These are phyloP conservation scores for Avicennia marina DNA, from an alignment of 257 asterid species.

Conservation along the genomic window DNA sequence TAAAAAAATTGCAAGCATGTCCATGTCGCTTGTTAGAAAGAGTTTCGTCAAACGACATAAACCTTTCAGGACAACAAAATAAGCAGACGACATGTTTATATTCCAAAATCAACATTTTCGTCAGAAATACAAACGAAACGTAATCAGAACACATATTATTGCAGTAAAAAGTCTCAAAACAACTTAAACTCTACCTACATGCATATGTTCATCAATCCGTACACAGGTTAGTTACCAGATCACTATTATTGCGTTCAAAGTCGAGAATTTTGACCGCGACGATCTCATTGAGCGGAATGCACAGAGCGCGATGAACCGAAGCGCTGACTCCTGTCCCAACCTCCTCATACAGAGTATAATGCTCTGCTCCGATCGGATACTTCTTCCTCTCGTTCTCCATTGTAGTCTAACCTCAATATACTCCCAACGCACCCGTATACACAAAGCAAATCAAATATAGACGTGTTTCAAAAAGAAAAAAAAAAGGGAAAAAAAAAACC, in stretches of 20 bases:
- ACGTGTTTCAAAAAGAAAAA: too few relatives aligned
- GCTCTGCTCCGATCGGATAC: conserved; percentile 92
- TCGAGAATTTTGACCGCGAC: conserved; percentile 91
- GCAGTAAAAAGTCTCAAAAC: neutral
- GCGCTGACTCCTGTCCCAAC: conserved; percentile 95
- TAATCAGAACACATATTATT: neutral
- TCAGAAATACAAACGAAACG: neutral
- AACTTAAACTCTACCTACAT: neutral
- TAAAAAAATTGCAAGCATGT: neutral
- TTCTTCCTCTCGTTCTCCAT: conserved; percentile 75
- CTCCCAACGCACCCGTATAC: neutral
- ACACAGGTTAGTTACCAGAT: conserved; percentile 55
- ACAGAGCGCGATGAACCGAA: conserved; percentile 80
- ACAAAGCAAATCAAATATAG: too few relatives aligned
- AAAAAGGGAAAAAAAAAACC: too few relatives aligned
- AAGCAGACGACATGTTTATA: neutral
- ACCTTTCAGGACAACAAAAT: neutral
- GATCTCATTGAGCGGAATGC: conserved; percentile 57
- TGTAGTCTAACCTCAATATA: conserved; percentile 8
- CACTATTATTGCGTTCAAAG: conserved; percentile 79
- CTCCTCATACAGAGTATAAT: conserved; percentile 72
- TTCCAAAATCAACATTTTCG: neutral
- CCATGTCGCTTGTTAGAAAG: neutral
- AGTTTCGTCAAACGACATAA: neutral
- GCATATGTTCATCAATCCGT: neutral